Evolutionary conservation across 2,329 filamentous ascomycete genomes (phyloP), one percentile per base, ranked within the genome.

Genomic region (Hymenotorrendiella dingleyae): DNA sequence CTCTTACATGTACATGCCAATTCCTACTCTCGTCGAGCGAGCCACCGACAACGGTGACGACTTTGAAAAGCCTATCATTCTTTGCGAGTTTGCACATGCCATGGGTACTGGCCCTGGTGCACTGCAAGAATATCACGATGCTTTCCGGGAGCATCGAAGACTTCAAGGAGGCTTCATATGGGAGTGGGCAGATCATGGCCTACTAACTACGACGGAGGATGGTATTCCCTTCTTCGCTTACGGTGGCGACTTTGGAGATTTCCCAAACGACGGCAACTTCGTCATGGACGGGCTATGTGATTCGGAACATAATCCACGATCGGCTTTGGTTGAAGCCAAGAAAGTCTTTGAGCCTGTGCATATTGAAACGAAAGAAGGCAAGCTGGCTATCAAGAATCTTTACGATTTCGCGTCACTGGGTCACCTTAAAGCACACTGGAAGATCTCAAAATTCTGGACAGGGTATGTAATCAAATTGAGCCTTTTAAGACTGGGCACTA

Each of bases 161-260:
- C 62, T 79, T 0, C 75, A 79, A 55, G 76, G 76, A 20, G 76
- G 74, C 32, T 57, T 54, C 33, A 73, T 82, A 52, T 82, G 78
- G 78, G 78, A 82, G 54, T 82, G 78, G 78, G 74, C 73, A 0
- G 81, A 80, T 61, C 76, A 80, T 40, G 76, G 76, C 0, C 59
- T 80, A 1, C 36, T 43, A 27, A 70, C 67, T 64, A 71, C 68
- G 48, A 64, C 69, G 14, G 64, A 67, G 3, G 52, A 60, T 38
- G 63, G 63, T 20, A 67, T 63, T 42, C 62, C 62, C 0, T 80
- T 70, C 54, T 78, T 76, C 48, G 78, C 69, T 1, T 81, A 80
- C 36, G 78, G 78, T 2, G 76, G 78, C 8, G 76, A 82, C 53
- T 82, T 80, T 60, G 75, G 72, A 1, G 78, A 82, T 45, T 57